These are phyloP conservation scores for Beauveria sp. DNA, from an alignment of 2,329 filamentous ascomycete species.

Conservation along the genomic window DNA sequence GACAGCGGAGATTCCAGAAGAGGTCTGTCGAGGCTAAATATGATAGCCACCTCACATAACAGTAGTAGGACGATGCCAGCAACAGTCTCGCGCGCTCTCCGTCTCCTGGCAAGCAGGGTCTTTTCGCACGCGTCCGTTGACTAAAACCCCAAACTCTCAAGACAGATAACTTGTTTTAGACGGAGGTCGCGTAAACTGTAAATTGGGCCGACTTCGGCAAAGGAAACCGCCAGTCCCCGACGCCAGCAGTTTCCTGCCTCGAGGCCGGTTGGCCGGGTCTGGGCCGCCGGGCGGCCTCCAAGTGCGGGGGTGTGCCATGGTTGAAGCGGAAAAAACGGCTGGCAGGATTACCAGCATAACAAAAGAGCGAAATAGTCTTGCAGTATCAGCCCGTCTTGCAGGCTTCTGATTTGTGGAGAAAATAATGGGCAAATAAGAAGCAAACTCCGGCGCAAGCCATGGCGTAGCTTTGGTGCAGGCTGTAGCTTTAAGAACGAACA, in stretches of 20 bases:
- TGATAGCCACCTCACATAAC: neutral
- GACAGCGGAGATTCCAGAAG: neutral
- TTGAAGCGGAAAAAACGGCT: neutral
- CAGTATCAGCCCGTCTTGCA: neutral
- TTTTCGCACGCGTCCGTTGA: neutral
- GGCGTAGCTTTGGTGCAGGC: neutral
- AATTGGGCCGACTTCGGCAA: neutral
- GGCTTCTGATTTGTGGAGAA: neutral
- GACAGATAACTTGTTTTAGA: neutral
- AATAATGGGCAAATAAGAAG: neutral
- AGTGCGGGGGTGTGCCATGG: slow-evolving; percentile 1
- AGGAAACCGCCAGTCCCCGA: neutral
- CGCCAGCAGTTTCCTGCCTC: neutral
- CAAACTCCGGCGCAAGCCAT: neutral
- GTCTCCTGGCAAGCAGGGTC: neutral
- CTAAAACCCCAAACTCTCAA: too few relatives aligned
- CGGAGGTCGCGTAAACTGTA: neutral
- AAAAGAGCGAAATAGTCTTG: neutral
- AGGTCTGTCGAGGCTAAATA: neutral
- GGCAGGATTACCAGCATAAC: neutral
- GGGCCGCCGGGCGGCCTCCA: slow-evolving; percentile 3
- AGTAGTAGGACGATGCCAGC: neutral
- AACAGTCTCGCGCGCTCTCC: neutral
- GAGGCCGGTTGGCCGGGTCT: neutral
- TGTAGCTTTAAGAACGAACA: neutral